Base-by-base conservation (phyloP, 768 basidiomycete genomes). In the Russula sp. region DNA sequence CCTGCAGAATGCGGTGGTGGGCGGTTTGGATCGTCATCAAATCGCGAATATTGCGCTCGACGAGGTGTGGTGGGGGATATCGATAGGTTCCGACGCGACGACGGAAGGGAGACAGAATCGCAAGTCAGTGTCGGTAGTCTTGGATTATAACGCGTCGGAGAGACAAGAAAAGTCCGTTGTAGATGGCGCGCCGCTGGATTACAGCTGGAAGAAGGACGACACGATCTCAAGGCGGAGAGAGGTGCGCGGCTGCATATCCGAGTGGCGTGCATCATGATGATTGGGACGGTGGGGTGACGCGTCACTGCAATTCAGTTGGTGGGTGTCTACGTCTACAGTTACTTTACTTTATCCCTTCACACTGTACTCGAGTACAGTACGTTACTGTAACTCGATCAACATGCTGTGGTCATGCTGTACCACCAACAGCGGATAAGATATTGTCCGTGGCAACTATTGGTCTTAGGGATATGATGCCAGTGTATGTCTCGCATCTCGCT, bases 1-100 rank as follows among this genome's bases (percentile, higher is more conserved):
- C 36, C 26, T 6, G 44, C 7, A 14, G 53, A 24, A 3, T 24
- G 22, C 2, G 36, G 6, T 1, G 46, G 30, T 18, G 38, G 61
- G 1, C 24, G 24, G 3, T 49, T 42, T 11, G 57, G 44, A 57
- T 63, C 26, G 22, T 66, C 65, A 6, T 66, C 65, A 26, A 64
- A 66, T 36, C 65, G 56, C 28, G 62, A 49, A 57, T 66, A 64
- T 53, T 64, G 65, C 28, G 62, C 65, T n/a, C 57, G 51, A 54
- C 50, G 46, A 28, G 65, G 40, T 1, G 62, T 3, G 46, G 46
- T 16, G 5, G 38, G 38, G 1, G 42, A 59, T 42, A 7, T 36
- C 20, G 59, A 65, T 28, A 65, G 3, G 32, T 30, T 56, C 22
- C 54, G 54, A n/a, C 30, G 24, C 7, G 59, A 53, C 11, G 49